These are phyloP conservation scores for Pseudogymnoascus sp. DNA, from an alignment of 2,329 filamentous ascomycete genomes.

Conservation along the genomic window DNA sequence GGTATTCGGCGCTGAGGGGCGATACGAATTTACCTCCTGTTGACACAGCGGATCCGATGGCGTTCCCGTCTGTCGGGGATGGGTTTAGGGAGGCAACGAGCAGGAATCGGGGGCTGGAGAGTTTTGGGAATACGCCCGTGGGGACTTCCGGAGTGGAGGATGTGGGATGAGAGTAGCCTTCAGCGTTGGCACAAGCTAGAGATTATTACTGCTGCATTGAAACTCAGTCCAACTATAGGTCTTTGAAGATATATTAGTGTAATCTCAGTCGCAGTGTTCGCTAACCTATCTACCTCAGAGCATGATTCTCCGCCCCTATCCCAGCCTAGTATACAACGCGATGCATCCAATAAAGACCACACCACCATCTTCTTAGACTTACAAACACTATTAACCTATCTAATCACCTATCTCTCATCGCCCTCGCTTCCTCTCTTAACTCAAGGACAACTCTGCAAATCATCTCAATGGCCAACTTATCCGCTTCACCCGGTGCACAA, in stretches of 20 bases:
- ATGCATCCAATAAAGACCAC: background rate
- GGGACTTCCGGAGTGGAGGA: constrained; percentile 24
- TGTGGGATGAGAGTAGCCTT: constrained; percentile 19
- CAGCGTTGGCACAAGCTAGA: too few species aligned
- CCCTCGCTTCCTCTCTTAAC: background rate
- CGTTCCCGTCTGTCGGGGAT: background rate
- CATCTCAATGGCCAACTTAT: background rate
- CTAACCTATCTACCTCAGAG: background rate
- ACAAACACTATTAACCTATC: background rate
- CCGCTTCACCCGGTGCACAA: background rate
- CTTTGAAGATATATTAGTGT: background rate
- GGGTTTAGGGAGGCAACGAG: constrained; percentile 1
- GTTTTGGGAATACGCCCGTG: constrained; percentile 33
- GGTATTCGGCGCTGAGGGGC: constrained; percentile 52
- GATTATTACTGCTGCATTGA: too few species aligned
- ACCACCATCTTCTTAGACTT: background rate
- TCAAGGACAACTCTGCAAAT: background rate
- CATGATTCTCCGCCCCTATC: background rate
- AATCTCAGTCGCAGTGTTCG: constrained; percentile 16
- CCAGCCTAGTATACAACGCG: background rate
- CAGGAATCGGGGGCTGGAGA: constrained; percentile 30
- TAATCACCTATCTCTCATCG: background rate
- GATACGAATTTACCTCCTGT: constrained; percentile 17
- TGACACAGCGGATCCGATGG: background rate
- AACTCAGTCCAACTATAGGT: too few species aligned